These are phyloP conservation scores for Sporothrix euskadiensis DNA, from an alignment of 2,329 filamentous ascomycete species.

Conservation along the genomic window DNA sequence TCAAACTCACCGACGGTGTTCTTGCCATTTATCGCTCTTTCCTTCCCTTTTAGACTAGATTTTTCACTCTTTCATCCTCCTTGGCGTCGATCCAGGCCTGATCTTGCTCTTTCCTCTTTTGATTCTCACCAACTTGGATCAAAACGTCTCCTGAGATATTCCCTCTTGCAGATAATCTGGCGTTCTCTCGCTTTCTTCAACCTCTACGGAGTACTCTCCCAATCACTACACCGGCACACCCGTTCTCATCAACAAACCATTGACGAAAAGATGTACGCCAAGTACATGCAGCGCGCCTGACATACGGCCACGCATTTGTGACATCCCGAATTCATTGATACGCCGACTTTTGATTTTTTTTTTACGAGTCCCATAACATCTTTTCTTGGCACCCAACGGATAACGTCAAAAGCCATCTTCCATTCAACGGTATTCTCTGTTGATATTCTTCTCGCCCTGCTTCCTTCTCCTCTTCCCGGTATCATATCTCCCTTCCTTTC, in stretches of 20 bases:
- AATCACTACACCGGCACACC: neutral
- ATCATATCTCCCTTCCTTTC: neutral
- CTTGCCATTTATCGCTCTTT: neutral
- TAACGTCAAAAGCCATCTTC: neutral
- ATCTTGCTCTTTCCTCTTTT: neutral
- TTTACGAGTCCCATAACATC: neutral
- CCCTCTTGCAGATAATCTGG: neutral
- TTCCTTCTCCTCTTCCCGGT: neutral
- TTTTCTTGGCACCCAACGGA: neutral
- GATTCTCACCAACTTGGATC: neutral
- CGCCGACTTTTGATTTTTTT: neutral
- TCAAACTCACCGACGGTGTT: conserved; percentile 9
- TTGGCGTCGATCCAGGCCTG: neutral
- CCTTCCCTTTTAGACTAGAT: neutral
- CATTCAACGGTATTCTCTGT: neutral
- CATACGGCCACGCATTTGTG: conserved; percentile 14
- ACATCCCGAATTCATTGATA: neutral
- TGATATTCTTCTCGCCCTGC: neutral
- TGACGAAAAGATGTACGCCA: conserved; percentile 16
- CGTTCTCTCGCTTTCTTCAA: neutral
- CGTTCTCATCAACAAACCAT: neutral
- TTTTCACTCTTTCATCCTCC: neutral
- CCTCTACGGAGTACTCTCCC: too few species aligned
- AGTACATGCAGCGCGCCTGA: conserved; percentile 1
- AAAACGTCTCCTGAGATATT: neutral